Percentiles rank a stretch among this genome's conserved stretches.
Conservation (phyloP, 371 early-diverging fungal genomes). For the Haplosporangium sp. region DNA sequence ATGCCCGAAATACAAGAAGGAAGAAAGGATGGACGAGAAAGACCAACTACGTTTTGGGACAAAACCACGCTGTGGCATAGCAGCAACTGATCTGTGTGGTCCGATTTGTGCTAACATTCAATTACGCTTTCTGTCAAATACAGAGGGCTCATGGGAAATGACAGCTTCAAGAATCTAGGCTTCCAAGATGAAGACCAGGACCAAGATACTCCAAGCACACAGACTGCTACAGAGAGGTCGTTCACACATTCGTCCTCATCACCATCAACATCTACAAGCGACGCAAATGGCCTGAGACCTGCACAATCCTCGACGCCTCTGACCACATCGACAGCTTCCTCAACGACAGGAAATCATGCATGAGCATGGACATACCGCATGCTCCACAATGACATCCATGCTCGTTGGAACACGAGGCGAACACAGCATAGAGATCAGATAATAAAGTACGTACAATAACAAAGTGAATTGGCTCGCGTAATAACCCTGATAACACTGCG, state of each 20-base stretch:
- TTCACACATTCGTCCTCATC: background rate
- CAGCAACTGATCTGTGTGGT: too few relatives aligned
- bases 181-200: conserved; percentile 47
- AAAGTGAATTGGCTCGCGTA: too few relatives aligned
- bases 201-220: background rate
- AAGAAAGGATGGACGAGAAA: too few relatives aligned
- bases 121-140: background rate
- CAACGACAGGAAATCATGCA: too few relatives aligned
- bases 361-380: too few relatives aligned
- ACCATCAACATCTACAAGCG: background rate
- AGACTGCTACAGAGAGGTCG: background rate
- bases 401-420: too few relatives aligned
- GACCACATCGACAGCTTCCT: background rate
- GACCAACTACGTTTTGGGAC: background rate
- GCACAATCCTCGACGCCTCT: background rate
- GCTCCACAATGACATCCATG: too few relatives aligned
- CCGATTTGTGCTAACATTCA: background rate
- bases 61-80: too few relatives aligned
- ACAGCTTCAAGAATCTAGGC: conserved; percentile 77
- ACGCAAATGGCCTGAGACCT: background rate
- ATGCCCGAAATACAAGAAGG: background rate
- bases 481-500: too few relatives aligned
- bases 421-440: too few relatives aligned
- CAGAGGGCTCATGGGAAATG: conserved; percentile 77
- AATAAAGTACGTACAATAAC: too few relatives aligned